Base-by-base conservation (phyloP, 148 eudicot genomes). In the Cornus kousa region DNA sequence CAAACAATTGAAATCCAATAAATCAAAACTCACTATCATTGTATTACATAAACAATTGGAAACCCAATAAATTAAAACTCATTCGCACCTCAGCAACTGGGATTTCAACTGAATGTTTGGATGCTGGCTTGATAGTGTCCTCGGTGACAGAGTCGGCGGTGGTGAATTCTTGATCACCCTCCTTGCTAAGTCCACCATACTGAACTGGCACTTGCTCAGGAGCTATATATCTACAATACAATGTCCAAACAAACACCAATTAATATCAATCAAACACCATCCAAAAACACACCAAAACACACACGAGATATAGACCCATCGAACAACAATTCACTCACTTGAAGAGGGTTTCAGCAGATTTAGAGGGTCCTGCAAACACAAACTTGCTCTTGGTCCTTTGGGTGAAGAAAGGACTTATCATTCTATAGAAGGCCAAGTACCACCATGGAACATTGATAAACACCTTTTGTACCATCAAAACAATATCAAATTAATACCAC, bases 391-490 rank as follows among this genome's bases (percentile, higher is more conserved):
- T 84, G 80, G 83, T 86, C 80, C 87, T 84, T 76, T 39, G 78
- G 33, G 86, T 89, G 48, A 87, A 78, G 37, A 87, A 87, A 39
- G 83, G 79, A 9, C 82, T 79, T 28, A 83, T 83, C 60, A 86
- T 82, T 76, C 86, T 83, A 40, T 74, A 78, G 67, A 81, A 72
- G 50, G 82, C 82, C 31, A 89, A 72, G 68, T 90, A 87, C 93
- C 90, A 87, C 90, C 89, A 84, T 17, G 93, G 86, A n/a, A 77
- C 86, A 84, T 89, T 89, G 73, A 89, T 82, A 76, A 87, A 89
- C 70, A 86, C 67, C 92, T 89, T 82, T 74, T 43, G 0, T 11
- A 70, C 73, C 79, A 78, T 64, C 62, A 33, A 48, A 50, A 24
- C 53, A 33, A 70, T 53, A 20, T 23, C 35, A n/a, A 62, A 59